Base-by-base conservation (phyloP, 768 basidiomycete genomes). In the Hirschioporus abietinus region DNA sequence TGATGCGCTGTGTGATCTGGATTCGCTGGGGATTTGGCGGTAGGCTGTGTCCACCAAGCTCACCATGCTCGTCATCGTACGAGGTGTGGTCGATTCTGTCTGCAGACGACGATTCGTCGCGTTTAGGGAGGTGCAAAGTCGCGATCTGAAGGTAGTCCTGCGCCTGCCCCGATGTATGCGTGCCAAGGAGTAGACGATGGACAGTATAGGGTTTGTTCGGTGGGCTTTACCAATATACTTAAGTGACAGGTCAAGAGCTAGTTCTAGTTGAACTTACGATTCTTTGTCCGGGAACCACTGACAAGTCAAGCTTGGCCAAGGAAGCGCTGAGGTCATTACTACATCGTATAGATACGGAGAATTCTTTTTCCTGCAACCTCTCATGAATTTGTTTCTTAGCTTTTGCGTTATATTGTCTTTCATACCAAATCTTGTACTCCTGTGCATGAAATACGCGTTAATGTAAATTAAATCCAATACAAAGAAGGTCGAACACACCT, bases 271-370 rank as follows among this genome's bases (percentile, higher is more conserved):
- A 52, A 78, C 93, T 74, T 71, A 96, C 96, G 87, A 86, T 78
- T 98, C 93, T 77, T 88, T 90, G 82, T 99, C 97, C 0, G 97
- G 97, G 77, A 99, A 92, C 97, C 97, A 99, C 79, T 99, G 97
- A 76, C 93, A 95, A 5, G 97, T 99, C 73, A 99, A 76, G 73
- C 90, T 94, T 23, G 97, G 97, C 97, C 97, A 99, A 78, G 97
- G 95, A 63, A 99, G 83, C 35, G 96, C 96, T 75, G 99, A 96
- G 0, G 96, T 98, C 72, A 99, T 90, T 70, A 99, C 93, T 25
- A 96, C 84, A 77, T 99, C 97, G 77, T 99, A 99, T 17, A 99
- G 86, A 79, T 96, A 99, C 15, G 96, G 96, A 64, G 96, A 94
- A 78, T 96, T 96, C 81, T 95, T 95, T 83, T 95, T 95, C 92